Percentiles rank a stretch among this genome's conserved stretches.
Conservation (phyloP, 768 basidiomycete genomes). For the Cubamyces sp. region DNA sequence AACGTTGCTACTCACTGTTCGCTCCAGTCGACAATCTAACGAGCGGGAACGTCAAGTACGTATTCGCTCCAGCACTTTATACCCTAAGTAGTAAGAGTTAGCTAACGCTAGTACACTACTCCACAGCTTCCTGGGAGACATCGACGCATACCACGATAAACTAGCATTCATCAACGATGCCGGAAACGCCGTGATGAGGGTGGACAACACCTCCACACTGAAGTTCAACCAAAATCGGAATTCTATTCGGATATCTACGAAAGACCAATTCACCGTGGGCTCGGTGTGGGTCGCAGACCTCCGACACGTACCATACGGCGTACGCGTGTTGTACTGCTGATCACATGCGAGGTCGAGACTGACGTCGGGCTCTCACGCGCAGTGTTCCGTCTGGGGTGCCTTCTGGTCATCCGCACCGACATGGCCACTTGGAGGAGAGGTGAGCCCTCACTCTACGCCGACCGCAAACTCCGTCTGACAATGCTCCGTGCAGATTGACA, state of each 20-base stretch:
- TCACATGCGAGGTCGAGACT: neutral
- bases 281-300: slow-evolving; percentile 68
- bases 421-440: slow-evolving; percentile 67
- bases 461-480: slow-evolving; percentile 36
- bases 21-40: slow-evolving; percentile 68
- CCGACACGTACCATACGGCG: slow-evolving; percentile 66
- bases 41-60: slow-evolving; percentile 62
- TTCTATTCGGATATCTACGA: slow-evolving; percentile 63
- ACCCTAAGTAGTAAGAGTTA: too few relatives aligned
- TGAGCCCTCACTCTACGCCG: slow-evolving; percentile 22
- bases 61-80: slow-evolving; percentile 1
- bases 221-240: slow-evolving; percentile 60
- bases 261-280: slow-evolving; percentile 60
- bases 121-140: slow-evolving; percentile 50
- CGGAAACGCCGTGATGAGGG: slow-evolving; percentile 75
- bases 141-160: slow-evolving; percentile 47
- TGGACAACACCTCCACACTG: slow-evolving; percentile 69
- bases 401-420: slow-evolving; percentile 58
- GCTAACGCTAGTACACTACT: neutral
- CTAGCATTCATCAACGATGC: slow-evolving; percentile 69
- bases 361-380: neutral
- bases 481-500: slow-evolving; percentile 47
- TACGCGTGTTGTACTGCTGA: slow-evolving; percentile 36
- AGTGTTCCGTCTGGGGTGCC: slow-evolving; percentile 78
- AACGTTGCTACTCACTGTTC: neutral